Evolutionary conservation across 768 basidiomycete species (phyloP).

Genomic region (Russula sp.): DNA sequence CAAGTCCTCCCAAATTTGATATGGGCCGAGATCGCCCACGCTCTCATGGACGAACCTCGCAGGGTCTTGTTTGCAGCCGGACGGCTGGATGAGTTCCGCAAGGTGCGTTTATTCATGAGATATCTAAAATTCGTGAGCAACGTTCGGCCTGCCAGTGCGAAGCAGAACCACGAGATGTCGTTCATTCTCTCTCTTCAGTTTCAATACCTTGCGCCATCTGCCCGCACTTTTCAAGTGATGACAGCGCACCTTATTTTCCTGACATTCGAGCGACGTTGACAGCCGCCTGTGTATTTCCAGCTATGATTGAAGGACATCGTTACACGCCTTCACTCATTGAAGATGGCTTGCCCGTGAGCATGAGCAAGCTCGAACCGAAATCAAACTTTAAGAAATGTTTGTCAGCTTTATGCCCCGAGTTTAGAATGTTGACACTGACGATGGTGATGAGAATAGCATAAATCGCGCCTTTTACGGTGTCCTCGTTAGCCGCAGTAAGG

Average conservation of each 20-base stretch:
- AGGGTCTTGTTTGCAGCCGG: constrained; percentile 83
- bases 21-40: constrained; percentile 76
- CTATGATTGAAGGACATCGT: constrained; percentile 95
- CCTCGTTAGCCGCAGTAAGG: constrained; percentile 65
- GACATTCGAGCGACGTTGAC: constrained; percentile 84
- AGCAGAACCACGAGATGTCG: constrained; percentile 74
- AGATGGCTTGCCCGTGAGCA: constrained; percentile 48
- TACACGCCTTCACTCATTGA: constrained; percentile 66
- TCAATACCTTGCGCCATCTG: constrained; percentile 76
- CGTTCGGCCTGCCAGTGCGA: not conserved
- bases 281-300: constrained; percentile 94
- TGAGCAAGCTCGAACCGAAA: constrained; percentile 36
- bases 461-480: constrained; percentile 40
- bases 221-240: constrained; percentile 60
- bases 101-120: constrained; percentile 39
- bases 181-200: constrained; percentile 80
- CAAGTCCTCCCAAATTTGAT: constrained; percentile 83
- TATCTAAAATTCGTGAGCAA: too few relatives aligned
- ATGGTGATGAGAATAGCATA: constrained; percentile 16
- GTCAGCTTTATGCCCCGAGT: not conserved
- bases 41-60: constrained; percentile 83
- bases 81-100: constrained; percentile 81
- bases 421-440: not conserved
- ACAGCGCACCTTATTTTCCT: constrained; percentile 61
- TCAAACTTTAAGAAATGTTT: constrained; percentile 34